Evolutionary conservation across 1,139 yeast genomes (phyloP), one percentile per base, ranked within the genome.

Genomic region (Arxiozyma telluris): DNA sequence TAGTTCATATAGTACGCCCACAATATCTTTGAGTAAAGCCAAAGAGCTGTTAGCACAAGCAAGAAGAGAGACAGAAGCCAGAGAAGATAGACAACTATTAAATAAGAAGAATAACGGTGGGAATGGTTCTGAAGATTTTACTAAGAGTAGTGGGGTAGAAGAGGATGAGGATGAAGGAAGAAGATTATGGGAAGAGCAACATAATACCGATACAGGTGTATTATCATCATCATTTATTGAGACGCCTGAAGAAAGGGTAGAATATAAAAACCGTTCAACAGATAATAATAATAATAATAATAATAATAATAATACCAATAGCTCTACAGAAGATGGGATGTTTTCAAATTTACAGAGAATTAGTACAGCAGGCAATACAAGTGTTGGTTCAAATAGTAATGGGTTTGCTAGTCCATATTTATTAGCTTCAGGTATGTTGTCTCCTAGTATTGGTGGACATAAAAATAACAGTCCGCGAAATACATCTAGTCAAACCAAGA

Each of bases 1-100:
- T n/a, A 87, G 96, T 58, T 87, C 97, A 38, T 93, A 96, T 69
- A 84, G 86, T 8, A 89, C 98, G 0, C 98, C 98, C 18, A 93
- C 98, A 0, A 93, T 93, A 15, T 84, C 96, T 25, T 75, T 93
- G 59, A 80, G 81, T 49, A 84, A 82, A 63, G 98, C 98, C 0
- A 96, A 89, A 68, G 96, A 86, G 65, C 70, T 93, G 67, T 75
- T 90, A 63, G 84, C 89, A 1, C 87, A 83, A 61, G 95, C 96
- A 0, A 76, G 91, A 62, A 89, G 83, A 64, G 88, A 82, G 63
- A 83, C 86, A 1, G 77, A 76, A 62, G 65, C 76, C 50, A 81
- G 84, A 64, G 86, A 85, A 60, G 84, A 82, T 57, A 80, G 75
- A 55, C 44, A 53, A 17, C 17, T 44, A 23, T 25, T 49, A 12